Evolutionary conservation across 768 basidiomycete species (phyloP).

Genomic region (Podaxis carcinomalis): DNA sequence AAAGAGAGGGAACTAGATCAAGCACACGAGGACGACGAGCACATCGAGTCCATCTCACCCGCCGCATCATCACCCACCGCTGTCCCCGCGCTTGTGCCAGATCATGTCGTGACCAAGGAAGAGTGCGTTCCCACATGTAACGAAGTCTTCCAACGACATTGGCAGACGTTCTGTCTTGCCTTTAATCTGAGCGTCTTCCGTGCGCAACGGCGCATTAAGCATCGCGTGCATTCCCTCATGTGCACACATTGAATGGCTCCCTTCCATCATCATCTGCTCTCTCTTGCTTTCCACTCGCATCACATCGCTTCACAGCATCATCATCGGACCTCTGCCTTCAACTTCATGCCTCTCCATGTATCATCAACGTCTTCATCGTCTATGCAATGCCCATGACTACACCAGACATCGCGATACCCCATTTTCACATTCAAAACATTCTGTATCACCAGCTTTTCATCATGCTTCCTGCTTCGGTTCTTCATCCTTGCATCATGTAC

Average conservation of each 20-base stretch:
- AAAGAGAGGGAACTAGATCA: conserved; percentile 4
- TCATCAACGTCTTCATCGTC: conserved; percentile 8
- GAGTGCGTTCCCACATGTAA: conserved; percentile 9
- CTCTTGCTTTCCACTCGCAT: background rate
- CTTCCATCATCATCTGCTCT: background rate
- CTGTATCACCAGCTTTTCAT: conserved; percentile 6
- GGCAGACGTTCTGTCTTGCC: conserved; percentile 10
- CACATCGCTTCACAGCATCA: conserved; percentile 1
- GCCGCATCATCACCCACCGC: background rate
- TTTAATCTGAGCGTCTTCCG: conserved; percentile 12
- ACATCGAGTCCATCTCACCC: background rate
- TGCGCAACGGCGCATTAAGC: conserved; percentile 11
- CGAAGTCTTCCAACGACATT: conserved; percentile 11
- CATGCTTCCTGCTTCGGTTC: background rate
- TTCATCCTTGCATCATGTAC: conserved; percentile 6
- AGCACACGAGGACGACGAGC: conserved; percentile 3
- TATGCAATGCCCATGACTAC: conserved; percentile 9
- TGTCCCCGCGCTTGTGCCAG: background rate
- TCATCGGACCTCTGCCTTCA: background rate
- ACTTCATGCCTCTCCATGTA: background rate
- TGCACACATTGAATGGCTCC: background rate
- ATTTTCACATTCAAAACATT: background rate
- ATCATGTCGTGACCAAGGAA: background rate
- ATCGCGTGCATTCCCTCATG: conserved; percentile 9
- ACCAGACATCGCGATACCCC: conserved; percentile 12